Base-by-base conservation (phyloP, 345 rosid genomes). In the Rhizophora mangle region DNA sequence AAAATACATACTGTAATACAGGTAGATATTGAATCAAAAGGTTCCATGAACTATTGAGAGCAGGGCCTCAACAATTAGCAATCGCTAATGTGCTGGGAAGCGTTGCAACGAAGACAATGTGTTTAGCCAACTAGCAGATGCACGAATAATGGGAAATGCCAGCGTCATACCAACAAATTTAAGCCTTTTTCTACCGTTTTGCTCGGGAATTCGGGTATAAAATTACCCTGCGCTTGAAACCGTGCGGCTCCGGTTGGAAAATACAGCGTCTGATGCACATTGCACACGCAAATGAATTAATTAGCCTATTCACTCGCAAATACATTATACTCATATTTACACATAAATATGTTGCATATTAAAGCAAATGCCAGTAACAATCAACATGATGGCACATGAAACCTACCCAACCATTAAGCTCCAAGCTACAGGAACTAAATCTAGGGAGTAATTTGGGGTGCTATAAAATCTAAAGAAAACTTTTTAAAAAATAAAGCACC, bases 261-360 rank as follows among this genome's bases (percentile, higher is more conserved):
- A 4, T 26, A 13, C 20, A 1, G 21, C 24, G 9, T 60, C 37
- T 30, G 30, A 16, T 57, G 61, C 61, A 26, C 2, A 58, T 9
- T 26, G 29, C 31, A 52, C 31, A 52, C 37, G 31, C 63, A 66
- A 72, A 31, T 36, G 74, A 73, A 71, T 65, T 63, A 69, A 72
- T 68, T 76, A 73, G 74, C 75, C 74, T 74, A 70, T 69, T 58
- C 57, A 70, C 72, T 77, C 51, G 65, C 79, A 74, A 32, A 72
- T 62, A 61, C 62, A 69, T 70, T 37, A 26, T 66, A 66, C 55
- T 60, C 29, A 29, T 66, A 66, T 70, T 60, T 78, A 77, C 78
- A 73, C 31, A 63, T 60, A 63, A 52, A 53, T 60, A 59, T 43
- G 56, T 36, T 63, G 29, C 32, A 46, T 43, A 51, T 64, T 54